These are phyloP conservation scores for Nemania serpens DNA, from an alignment of 2,329 filamentous ascomycete species.

Conservation along the genomic window DNA sequence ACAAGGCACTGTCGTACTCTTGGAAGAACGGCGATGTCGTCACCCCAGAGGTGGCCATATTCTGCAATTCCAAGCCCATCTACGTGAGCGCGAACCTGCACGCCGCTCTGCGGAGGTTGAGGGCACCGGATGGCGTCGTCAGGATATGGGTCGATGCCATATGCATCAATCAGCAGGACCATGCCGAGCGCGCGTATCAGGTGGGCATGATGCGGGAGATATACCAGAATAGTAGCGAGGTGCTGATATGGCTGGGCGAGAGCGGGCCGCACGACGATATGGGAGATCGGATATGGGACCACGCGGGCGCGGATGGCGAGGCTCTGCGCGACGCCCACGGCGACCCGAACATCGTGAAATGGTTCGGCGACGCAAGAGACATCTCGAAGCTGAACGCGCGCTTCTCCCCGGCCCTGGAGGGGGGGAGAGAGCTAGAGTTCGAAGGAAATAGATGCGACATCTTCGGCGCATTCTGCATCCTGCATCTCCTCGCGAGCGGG, in stretches of 20 bases:
- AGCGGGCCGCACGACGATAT: conserved; percentile 22
- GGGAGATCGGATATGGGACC: conserved; percentile 13
- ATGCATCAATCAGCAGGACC: conserved; percentile 33
- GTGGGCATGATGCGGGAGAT: conserved; percentile 32
- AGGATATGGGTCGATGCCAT: conserved; percentile 30
- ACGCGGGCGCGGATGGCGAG: background rate
- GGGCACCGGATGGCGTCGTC: conserved; percentile 14
- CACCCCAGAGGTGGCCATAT: conserved; percentile 12
- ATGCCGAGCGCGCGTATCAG: conserved; percentile 25
- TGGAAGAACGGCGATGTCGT: conserved; percentile 20
- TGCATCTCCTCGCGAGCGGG: conserved; percentile 25
- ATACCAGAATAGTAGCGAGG: conserved; percentile 28
- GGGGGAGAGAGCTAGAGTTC: background rate
- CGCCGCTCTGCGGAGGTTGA: conserved; percentile 23
- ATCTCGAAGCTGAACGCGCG: conserved; percentile 22
- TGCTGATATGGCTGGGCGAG: conserved; percentile 32
- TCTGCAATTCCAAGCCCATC: conserved; percentile 23
- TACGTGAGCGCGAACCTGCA: conserved; percentile 26
- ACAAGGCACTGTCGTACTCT: conserved; percentile 30
- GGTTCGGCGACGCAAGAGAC: conserved; percentile 25
- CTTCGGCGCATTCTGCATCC: conserved; percentile 27
- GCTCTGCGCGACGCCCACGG: background rate
- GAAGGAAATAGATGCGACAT: conserved; percentile 17
- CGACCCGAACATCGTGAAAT: conserved; percentile 18
- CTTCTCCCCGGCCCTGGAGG: conserved; percentile 10